These are phyloP conservation scores for Fusarium globosum DNA, from an alignment of 2,329 filamentous ascomycete genomes.

Conservation along the genomic window DNA sequence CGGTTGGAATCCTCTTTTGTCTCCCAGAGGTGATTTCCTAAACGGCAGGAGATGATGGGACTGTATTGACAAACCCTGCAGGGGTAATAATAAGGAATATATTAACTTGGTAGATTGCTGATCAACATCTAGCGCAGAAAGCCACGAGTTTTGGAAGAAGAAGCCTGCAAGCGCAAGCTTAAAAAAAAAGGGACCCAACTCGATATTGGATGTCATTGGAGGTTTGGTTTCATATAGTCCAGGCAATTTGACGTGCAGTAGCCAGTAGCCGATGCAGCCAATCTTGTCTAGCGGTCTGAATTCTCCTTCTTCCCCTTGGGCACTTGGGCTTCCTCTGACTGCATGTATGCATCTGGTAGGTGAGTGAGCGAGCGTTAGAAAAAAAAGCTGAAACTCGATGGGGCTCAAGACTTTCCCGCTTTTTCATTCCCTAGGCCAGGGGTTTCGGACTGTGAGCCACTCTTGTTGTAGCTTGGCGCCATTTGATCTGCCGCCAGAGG, in stretches of 20 bases:
- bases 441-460: conserved; percentile 24
- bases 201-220: neutral
- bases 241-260: conserved; percentile 44
- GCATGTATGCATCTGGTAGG: conserved; percentile 1
- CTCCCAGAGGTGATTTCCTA: conserved; percentile 20
- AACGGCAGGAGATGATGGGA: conserved; percentile 29
- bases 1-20: conserved; percentile 26
- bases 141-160: conserved; percentile 10
- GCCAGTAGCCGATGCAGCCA: conserved; percentile 19
- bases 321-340: neutral
- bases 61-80: conserved; percentile 31
- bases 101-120: neutral
- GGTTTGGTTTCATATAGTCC: conserved; percentile 16
- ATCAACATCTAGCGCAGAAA: conserved; percentile 19
- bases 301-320: neutral
- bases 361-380: conserved; percentile 8
- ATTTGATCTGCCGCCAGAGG: conserved; percentile 26
- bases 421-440: conserved; percentile 20
- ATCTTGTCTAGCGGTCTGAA: conserved; percentile 23
- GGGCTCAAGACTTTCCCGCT: conserved; percentile 13
- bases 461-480: conserved; percentile 31
- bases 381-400: conserved; percentile 38
- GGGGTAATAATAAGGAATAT: conserved; percentile 5
- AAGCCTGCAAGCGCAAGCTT: conserved; percentile 15
- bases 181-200: conserved; percentile 40